These are phyloP conservation scores for Entomortierella beljakovae DNA, from an alignment of 192 early-diverging fungal species.

Conservation along the genomic window DNA sequence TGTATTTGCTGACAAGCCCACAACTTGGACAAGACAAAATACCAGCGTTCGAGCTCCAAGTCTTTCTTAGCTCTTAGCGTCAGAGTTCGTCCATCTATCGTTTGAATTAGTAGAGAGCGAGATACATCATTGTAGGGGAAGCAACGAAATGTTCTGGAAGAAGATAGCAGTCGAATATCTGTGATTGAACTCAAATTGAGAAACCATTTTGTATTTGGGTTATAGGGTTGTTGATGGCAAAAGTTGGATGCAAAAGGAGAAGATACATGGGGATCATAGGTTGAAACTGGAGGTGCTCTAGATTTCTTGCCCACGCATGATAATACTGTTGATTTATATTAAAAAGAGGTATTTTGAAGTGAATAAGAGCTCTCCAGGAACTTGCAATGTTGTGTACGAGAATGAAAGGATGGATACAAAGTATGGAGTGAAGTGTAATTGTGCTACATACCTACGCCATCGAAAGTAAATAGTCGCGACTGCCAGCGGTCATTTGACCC, in stretches of 20 bases:
- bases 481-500: conserved; percentile 47
- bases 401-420: not conserved
- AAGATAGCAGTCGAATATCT: conserved; percentile 14
- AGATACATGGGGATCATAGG: conserved; percentile 40
- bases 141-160: conserved; percentile 15
- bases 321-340: conserved; percentile 12
- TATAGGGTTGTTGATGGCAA: conserved; percentile 1
- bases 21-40: conserved; percentile 35
- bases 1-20: conserved; percentile 19
- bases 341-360: not conserved
- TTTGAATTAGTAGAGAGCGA: conserved; percentile 13
- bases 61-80: conserved; percentile 31
- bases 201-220: conserved; percentile 39
- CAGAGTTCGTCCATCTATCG: conserved; percentile 19
- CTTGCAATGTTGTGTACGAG: too few relatives aligned
- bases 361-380: too few relatives aligned
- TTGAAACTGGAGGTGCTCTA: conserved; percentile 14
- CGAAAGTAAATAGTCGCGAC: conserved; percentile 46
- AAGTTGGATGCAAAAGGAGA: conserved; percentile 33
- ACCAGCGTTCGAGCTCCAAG: conserved; percentile 30
- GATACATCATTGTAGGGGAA: conserved; percentile 14
- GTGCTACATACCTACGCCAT: conserved; percentile 26
- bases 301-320: conserved; percentile 23
- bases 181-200: conserved; percentile 20
- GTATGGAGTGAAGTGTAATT: not conserved